Evolutionary conservation across 441 rosid species (phyloP), one percentile per base, ranked within the genome.

Genomic region (Euphorbia corollata): DNA sequence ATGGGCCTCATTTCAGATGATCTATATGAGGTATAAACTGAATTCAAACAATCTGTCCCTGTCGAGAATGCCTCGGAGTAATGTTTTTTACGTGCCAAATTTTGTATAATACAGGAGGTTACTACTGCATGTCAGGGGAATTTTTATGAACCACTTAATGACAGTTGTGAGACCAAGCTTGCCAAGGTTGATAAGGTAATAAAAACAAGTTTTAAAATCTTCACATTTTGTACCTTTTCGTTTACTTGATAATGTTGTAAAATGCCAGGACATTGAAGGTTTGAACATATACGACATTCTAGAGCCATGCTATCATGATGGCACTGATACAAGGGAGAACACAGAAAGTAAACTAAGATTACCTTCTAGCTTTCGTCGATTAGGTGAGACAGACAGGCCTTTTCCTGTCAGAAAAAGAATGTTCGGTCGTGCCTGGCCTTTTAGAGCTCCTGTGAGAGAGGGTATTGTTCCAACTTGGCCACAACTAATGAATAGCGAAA

Each of bases 391-490:
- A n/a, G 81, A 86, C 70, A 77, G 79, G 78, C 84, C 91, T 79
- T 70, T 86, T 67, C 84, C 90, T 24, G 97, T 90, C 65, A 79
- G 94, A 50, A 87, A 71, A 75, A 86, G 96, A 78, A 85, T 92
- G 87, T 90, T 88, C 65, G 92, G 98, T 70, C 96, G 97, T 7
- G 93, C 94, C 8, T 90, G 98, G 98, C 98, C 98, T 18, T 27
- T 87, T 54, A 79, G 90, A 71, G 86, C 87, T 62, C 77, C 84
- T 58, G 91, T 89, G 16, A 90, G 85, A 81, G 89, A 81, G 15
- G 97, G 97, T 66, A 66, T 77, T 61, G 86, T 93, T 76, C 96
- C 95, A 69, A 86, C 83, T 67, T 90, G 98, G 98, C 86, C 98
- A 18, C 85, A 90, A 71, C 74, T 93, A 65, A 85, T 83, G 36